Evolutionary conservation across 306 rosid genomes (phyloP).

Genomic region (Casuarina glauca): DNA sequence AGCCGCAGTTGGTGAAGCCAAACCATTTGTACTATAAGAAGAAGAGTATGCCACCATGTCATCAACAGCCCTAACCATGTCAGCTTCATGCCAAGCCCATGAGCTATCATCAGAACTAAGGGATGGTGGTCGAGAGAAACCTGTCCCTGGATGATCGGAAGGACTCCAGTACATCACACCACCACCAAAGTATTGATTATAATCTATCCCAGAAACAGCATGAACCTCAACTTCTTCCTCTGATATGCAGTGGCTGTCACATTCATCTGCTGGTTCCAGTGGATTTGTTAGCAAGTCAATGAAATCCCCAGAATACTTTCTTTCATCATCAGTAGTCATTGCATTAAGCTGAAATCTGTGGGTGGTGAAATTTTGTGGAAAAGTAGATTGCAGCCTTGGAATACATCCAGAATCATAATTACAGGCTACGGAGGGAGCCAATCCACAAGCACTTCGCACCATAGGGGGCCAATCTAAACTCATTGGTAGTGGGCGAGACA

Average conservation of each 20-base stretch:
- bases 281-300: constrained; percentile 56
- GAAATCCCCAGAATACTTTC: constrained; percentile 68
- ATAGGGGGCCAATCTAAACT: constrained; percentile 98
- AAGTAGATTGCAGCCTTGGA: constrained; percentile 67
- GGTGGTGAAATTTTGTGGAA: constrained; percentile 62
- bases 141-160: constrained; percentile 78
- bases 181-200: constrained; percentile 91
- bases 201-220: constrained; percentile 81
- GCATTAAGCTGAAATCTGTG: constrained; percentile 55
- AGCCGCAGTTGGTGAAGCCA: constrained; percentile 89
- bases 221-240: constrained; percentile 95
- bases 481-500: constrained; percentile 68
- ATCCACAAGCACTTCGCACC: constrained; percentile 60
- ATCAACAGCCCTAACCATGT: constrained; percentile 91
- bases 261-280: constrained; percentile 71
- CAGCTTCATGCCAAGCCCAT: constrained; percentile 98
- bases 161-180: constrained; percentile 97
- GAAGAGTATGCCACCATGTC: constrained; percentile 98
- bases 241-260: constrained; percentile 82
- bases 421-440: constrained; percentile 58
- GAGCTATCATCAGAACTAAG: constrained; percentile 96
- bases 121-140: constrained; percentile 94
- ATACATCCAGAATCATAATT: constrained; percentile 75
- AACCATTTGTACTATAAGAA: constrained; percentile 80
- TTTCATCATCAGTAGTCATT: constrained; percentile 51